Percentiles rank a stretch among this genome's conserved stretches.
phyloP scores from a whole-genome alignment of 495 filamentous ascomycete genomes.

The Friedmanniomyces endolithicus region DNA sequence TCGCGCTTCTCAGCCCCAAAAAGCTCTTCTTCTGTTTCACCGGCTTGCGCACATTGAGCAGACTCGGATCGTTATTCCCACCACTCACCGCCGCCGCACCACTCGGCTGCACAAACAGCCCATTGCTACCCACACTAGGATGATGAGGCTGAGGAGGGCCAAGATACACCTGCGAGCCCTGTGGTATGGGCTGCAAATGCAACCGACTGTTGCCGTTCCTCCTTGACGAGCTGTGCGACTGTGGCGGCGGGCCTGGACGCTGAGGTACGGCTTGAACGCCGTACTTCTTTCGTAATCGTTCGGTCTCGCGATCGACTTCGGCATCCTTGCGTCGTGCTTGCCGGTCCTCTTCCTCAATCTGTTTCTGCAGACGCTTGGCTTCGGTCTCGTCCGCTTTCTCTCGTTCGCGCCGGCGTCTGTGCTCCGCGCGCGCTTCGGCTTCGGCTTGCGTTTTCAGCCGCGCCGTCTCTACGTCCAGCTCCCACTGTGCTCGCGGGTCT shows the following conservation, averaged over 20 bases:
- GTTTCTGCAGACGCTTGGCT: conserved; percentile 56
- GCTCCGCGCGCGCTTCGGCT: conserved; percentile 13
- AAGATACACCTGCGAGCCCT: background rate
- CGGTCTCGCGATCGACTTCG: conserved; percentile 74
- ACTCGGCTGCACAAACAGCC: conserved; percentile 18
- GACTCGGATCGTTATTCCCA: conserved; percentile 1
- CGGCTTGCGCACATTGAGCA: background rate
- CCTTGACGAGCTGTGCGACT: conserved; percentile 7
- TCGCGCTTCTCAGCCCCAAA: conserved; percentile 26
- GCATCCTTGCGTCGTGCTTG: conserved; percentile 51
- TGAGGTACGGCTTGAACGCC: conserved; percentile 39
- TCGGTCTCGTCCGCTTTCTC: conserved; percentile 46
- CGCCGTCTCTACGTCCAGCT: conserved; percentile 51
- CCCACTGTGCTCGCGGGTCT: conserved; percentile 43
- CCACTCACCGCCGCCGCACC: conserved; percentile 16
- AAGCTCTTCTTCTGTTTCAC: conserved; percentile 30
- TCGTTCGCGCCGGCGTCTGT: conserved; percentile 32
- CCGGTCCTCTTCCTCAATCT: conserved; percentile 68
- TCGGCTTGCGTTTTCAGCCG: conserved; percentile 46
- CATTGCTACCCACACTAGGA: conserved; percentile 12
- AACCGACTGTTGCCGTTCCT: background rate
- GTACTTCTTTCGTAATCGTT: conserved; percentile 61
- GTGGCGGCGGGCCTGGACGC: conserved; percentile 25
- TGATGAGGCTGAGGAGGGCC: background rate
- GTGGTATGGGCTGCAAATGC: conserved; percentile 6